Percentiles rank a stretch among this genome's conserved stretches.
Conservation (phyloP, 1,139 yeast genomes). For the Pichia sp. region DNA sequence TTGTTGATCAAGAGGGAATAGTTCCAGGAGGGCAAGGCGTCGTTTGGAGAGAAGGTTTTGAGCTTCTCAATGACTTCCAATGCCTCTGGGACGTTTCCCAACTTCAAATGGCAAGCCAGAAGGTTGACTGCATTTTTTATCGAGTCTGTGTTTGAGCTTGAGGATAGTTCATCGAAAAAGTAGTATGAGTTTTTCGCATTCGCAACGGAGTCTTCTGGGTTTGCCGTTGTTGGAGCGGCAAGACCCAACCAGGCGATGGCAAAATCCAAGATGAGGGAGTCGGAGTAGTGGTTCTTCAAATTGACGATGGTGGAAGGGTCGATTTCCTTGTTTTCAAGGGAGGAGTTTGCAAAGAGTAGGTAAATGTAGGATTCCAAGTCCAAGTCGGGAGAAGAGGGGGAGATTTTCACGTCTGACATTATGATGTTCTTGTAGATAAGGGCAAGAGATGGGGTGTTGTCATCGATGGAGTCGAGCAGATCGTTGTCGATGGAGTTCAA, state of each 20-base stretch:
- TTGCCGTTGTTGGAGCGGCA: neutral
- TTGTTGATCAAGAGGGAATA: slow-evolving; percentile 52
- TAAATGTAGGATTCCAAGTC: slow-evolving; percentile 16
- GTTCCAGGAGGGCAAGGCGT: slow-evolving; percentile 24
- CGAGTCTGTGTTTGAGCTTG: slow-evolving; percentile 28
- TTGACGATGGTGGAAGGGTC: slow-evolving; percentile 7
- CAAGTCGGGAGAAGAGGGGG: slow-evolving; percentile 14
- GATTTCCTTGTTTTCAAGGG: slow-evolving; percentile 5
- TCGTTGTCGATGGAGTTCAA: slow-evolving; percentile 2
- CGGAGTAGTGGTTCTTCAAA: slow-evolving; percentile 18
- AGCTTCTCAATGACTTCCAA: slow-evolving; percentile 34
- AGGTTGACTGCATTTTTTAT: slow-evolving; percentile 36
- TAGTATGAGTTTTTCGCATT: slow-evolving; percentile 28
- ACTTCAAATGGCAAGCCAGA: slow-evolving; percentile 38
- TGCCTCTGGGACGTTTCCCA: slow-evolving; percentile 42
- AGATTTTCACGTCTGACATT: neutral
- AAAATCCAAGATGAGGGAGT: slow-evolving; percentile 29
- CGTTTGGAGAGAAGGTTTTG: slow-evolving; percentile 30
- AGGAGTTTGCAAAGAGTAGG: slow-evolving; percentile 8
- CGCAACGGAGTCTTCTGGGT: slow-evolving; percentile 17
- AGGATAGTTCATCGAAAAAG: slow-evolving; percentile 30
- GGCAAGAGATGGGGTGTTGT: slow-evolving; percentile 13
- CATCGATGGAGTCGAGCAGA: slow-evolving; percentile 15
- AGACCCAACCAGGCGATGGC: slow-evolving; percentile 29
- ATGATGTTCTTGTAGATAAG: slow-evolving; percentile 14